Conservation (phyloP, 352 stramenopile species). For the Phytophthora macrochlamydospora region DNA sequence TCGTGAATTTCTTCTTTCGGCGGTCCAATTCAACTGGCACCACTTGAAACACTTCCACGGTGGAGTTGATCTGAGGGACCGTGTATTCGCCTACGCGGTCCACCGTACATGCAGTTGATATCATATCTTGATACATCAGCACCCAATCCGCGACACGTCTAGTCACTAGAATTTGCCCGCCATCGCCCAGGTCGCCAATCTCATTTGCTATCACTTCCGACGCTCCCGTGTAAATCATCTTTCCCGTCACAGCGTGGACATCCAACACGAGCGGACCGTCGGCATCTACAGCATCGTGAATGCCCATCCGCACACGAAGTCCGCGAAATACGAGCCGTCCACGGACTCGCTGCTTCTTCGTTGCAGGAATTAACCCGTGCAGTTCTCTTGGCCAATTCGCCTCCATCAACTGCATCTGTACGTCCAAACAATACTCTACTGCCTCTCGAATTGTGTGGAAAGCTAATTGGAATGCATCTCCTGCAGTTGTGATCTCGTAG, state of each 20-base stretch:
- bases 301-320: slow-evolving; percentile 64
- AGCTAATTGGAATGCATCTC: slow-evolving; percentile 61
- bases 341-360: slow-evolving; percentile 37
- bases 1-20: slow-evolving; percentile 48
- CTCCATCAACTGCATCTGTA: slow-evolving; percentile 53
- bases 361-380: slow-evolving; percentile 42
- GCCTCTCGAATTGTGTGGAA: slow-evolving; percentile 64
- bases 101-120: slow-evolving; percentile 37
- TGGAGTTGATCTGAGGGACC: slow-evolving; percentile 41
- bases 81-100: slow-evolving; percentile 47
- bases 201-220: slow-evolving; percentile 59
- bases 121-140: slow-evolving; percentile 41
- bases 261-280: slow-evolving; percentile 46
- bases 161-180: slow-evolving; percentile 62
- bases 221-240: slow-evolving; percentile 63
- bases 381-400: slow-evolving; percentile 57
- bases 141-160: slow-evolving; percentile 54
- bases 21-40: slow-evolving; percentile 29
- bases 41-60: slow-evolving; percentile 53
- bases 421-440: slow-evolving; percentile 62
- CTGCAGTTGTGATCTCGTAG: slow-evolving; percentile 67
- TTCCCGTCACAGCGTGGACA: slow-evolving; percentile 55
- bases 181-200: slow-evolving; percentile 56
- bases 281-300: slow-evolving; percentile 46
- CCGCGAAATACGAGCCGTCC: slow-evolving; percentile 50